Evolutionary conservation across 139 green algal species (phyloP).

Genomic region (Haematococcus sp.): DNA sequence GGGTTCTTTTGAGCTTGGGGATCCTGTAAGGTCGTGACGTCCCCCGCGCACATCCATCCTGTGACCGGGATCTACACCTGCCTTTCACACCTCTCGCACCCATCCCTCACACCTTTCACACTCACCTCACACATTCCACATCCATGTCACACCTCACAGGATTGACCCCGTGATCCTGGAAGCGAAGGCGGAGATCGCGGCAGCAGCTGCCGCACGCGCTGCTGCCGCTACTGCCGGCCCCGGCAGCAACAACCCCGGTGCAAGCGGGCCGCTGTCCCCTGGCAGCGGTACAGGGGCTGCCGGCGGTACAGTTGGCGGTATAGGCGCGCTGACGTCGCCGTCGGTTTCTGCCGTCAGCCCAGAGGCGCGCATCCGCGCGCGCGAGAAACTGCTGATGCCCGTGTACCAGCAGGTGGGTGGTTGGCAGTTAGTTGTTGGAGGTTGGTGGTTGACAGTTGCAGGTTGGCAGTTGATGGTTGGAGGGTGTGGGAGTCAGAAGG

Average conservation of each 20-base stretch:
- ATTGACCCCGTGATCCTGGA: slow-evolving; percentile 71
- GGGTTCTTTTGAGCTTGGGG: no score
- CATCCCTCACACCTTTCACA: background rate
- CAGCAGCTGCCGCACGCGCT: background rate
- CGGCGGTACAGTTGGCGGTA: background rate
- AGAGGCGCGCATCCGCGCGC: slow-evolving; percentile 48
- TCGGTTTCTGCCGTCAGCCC: slow-evolving; percentile 1
- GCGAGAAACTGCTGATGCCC: slow-evolving; percentile 78
- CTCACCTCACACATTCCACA: no score
- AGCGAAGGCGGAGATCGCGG: slow-evolving; percentile 39
- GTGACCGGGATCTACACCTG: no score
- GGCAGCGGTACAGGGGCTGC: background rate
- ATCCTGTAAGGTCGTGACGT: no score
- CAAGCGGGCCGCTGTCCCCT: background rate
- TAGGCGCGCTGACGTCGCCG: background rate
- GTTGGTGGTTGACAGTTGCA: no score
- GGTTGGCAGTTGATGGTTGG: no score
- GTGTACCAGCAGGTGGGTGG: slow-evolving; percentile 72
- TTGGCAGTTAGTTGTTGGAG: background rate
- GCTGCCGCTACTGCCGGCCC: background rate
- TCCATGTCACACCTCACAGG: slow-evolving; percentile 23
- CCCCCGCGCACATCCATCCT: no score
- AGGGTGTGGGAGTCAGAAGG: no score
- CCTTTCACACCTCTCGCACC: background rate
- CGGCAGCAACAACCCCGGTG: background rate